Evolutionary conservation across 2,329 filamentous ascomycete genomes (phyloP).

Genomic region (Botrytis fragariae): DNA sequence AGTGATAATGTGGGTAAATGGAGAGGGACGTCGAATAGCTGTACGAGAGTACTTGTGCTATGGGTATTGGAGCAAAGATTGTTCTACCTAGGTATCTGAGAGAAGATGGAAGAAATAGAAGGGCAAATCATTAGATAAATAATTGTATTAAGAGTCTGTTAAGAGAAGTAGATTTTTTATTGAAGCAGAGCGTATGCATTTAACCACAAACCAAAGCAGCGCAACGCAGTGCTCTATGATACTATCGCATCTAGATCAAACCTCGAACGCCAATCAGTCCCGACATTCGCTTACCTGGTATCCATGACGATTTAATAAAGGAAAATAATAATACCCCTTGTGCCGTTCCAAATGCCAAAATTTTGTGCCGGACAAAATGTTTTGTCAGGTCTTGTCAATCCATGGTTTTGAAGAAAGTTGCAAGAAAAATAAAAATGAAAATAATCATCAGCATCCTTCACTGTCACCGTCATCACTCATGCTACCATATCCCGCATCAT

Average conservation of each 20-base stretch:
- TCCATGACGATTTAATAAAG: constrained; percentile 3
- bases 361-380: neutral
- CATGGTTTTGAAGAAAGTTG: neutral
- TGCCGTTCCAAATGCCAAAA: neutral
- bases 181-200: neutral
- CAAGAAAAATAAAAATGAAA: neutral
- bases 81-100: neutral
- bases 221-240: constrained; percentile 6
- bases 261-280: constrained; percentile 14
- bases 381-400: neutral
- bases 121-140: neutral
- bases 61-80: neutral
- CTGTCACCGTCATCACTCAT: constrained; percentile 46
- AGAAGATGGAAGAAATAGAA: neutral
- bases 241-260: constrained; percentile 15
- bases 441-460: constrained; percentile 33
- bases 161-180: neutral
- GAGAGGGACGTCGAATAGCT: neutral
- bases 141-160: neutral
- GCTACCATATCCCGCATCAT: constrained; percentile 58
- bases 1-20: neutral
- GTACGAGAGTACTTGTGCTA: neutral
- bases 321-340: neutral
- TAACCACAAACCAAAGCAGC: neutral
- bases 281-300: constrained; percentile 5